These are phyloP conservation scores for Paramarasmius palmivorus DNA, from an alignment of 1,284 basidiomycete genomes.

Conservation along the genomic window DNA sequence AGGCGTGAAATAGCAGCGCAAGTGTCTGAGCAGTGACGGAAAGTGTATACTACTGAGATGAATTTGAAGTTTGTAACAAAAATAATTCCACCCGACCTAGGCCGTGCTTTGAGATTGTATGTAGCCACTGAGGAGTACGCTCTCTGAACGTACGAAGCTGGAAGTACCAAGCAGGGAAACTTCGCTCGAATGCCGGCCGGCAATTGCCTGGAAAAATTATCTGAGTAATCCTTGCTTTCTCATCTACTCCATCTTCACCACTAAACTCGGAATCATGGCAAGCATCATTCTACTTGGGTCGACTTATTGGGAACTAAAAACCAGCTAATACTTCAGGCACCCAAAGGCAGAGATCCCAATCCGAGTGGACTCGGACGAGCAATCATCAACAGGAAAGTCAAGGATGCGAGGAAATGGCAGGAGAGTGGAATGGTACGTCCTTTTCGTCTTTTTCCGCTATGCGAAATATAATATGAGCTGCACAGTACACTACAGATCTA, in stretches of 20 bases:
- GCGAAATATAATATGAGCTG: slow-evolving; percentile 6
- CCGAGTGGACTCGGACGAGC: slow-evolving; percentile 85
- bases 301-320: background rate
- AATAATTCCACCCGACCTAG: too few species aligned
- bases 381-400: slow-evolving; percentile 85
- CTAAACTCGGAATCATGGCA: slow-evolving; percentile 15
- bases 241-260: background rate
- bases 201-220: background rate
- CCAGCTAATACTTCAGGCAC: slow-evolving; percentile 32
- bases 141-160: too few species aligned
- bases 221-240: background rate
- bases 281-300: background rate
- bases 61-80: too few species aligned
- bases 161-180: too few species aligned
- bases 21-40: too few species aligned
- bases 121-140: too few species aligned
- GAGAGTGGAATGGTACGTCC: slow-evolving; percentile 76
- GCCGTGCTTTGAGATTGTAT: too few species aligned
- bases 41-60: too few species aligned
- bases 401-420: slow-evolving; percentile 73
- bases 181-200: background rate
- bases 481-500: slow-evolving; percentile 79
- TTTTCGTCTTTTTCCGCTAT: background rate
- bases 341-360: slow-evolving; percentile 58
- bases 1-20: slow-evolving; percentile 55